Evolutionary conservation across 2,329 filamentous ascomycete genomes (phyloP).

Genomic region (Pseudocercospora vitis): DNA sequence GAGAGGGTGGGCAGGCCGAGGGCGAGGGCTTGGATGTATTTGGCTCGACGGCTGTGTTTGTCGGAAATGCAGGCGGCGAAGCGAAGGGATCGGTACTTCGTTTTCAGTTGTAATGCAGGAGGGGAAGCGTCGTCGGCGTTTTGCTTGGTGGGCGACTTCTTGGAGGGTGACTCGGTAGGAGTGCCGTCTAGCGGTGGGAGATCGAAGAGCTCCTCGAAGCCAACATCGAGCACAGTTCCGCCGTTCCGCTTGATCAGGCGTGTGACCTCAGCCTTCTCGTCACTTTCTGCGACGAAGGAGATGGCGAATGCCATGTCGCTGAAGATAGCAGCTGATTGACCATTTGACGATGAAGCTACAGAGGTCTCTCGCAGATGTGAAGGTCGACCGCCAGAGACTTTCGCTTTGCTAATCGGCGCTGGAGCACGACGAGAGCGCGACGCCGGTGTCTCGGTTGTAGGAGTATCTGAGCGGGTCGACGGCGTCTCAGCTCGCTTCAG

Average conservation of each 20-base stretch:
- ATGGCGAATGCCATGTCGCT: conserved; percentile 83
- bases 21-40: conserved; percentile 92
- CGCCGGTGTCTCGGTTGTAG: conserved; percentile 49
- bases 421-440: conserved; percentile 50
- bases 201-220: conserved; percentile 80
- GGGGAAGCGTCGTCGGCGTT: not conserved
- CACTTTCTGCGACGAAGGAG: conserved; percentile 63
- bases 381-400: conserved; percentile 9
- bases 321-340: conserved; percentile 56
- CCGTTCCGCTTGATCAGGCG: conserved; percentile 68
- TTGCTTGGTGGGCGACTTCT: conserved; percentile 25
- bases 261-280: conserved; percentile 60
- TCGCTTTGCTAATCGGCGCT: conserved; percentile 18
- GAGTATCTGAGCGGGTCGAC: conserved; percentile 33
- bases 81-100: conserved; percentile 55
- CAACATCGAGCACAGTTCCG: conserved; percentile 68
- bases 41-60: conserved; percentile 78
- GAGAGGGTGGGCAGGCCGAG: conserved; percentile 85
- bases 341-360: conserved; percentile 21
- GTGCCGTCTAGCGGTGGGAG: conserved; percentile 38
- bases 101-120: conserved; percentile 49
- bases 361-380: conserved; percentile 33
- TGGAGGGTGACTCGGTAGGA: conserved; percentile 18
- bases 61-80: conserved; percentile 88
- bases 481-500: conserved; percentile 12